Conservation (phyloP, 305 asterid genomes). For the Petunia hybrid region DNA sequence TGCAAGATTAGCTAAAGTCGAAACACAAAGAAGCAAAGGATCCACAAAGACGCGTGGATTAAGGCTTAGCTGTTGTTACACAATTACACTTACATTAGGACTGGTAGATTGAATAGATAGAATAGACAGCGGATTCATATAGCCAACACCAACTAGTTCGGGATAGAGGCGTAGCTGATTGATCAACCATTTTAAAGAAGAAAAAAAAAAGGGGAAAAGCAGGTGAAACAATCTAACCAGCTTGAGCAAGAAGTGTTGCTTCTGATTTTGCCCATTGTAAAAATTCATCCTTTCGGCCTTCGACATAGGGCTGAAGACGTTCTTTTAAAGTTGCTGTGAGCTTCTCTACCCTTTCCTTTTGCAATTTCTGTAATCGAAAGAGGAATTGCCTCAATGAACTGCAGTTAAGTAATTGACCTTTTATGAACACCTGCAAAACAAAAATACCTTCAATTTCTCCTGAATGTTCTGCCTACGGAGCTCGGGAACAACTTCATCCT, state of each 20-base stretch:
- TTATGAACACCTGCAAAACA: neutral
- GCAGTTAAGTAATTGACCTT: slow-evolving; percentile 17
- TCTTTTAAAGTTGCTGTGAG: slow-evolving; percentile 59
- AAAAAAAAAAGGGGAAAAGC: too few species aligned
- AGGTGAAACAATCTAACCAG: slow-evolving; percentile 48
- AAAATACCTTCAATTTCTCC: slow-evolving; percentile 74
- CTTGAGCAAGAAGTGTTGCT: slow-evolving; percentile 74
- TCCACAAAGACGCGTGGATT: slow-evolving; percentile 7
- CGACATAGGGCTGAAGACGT: slow-evolving; percentile 70
- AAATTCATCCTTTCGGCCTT: slow-evolving; percentile 67
- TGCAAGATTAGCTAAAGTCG: neutral
- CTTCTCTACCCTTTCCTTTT: slow-evolving; percentile 80
- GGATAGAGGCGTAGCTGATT: too few species aligned
- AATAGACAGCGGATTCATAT: too few species aligned
- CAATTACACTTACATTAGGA: neutral
- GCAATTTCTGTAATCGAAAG: slow-evolving; percentile 55
- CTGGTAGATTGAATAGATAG: neutral
- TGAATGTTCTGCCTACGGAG: slow-evolving; percentile 63
- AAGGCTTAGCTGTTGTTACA: neutral
- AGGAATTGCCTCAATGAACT: slow-evolving; percentile 35
- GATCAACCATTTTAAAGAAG: too few species aligned
- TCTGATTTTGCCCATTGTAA: slow-evolving; percentile 67
- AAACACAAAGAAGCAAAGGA: neutral
- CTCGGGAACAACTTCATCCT: slow-evolving; percentile 53
- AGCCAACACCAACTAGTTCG: too few species aligned